Evolutionary conservation across 768 basidiomycete species (phyloP).

Genomic region (Russula sp.): DNA sequence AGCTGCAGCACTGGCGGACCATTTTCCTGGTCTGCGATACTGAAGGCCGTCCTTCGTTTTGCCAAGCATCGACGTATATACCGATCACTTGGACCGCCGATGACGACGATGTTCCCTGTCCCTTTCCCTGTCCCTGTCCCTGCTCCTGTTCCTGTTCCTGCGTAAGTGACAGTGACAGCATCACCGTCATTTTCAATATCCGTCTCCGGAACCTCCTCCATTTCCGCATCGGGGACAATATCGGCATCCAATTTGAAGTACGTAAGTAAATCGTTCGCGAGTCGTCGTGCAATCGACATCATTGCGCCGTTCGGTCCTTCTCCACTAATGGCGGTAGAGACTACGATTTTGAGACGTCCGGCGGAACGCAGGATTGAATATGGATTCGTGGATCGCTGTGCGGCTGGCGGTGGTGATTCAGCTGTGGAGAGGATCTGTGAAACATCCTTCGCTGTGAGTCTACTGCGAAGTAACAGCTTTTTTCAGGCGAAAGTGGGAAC

Average conservation of each 20-base stretch:
- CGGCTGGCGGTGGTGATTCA: background rate
- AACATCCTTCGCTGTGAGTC: background rate
- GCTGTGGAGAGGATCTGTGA: slow-evolving; percentile 10
- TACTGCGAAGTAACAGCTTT: background rate
- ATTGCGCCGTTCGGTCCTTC: slow-evolving; percentile 36
- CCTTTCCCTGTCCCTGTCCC: slow-evolving; percentile 41
- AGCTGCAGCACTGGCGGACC: slow-evolving; percentile 20
- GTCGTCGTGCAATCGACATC: slow-evolving; percentile 55
- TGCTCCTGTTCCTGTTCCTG: slow-evolving; percentile 38
- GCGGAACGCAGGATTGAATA: slow-evolving; percentile 58
- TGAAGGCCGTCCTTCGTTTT: slow-evolving; percentile 30
- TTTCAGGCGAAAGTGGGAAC: background rate
- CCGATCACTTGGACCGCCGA: slow-evolving; percentile 42
- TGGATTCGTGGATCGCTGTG: slow-evolving; percentile 36
- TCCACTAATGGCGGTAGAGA: slow-evolving; percentile 38
- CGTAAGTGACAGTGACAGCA: slow-evolving; percentile 29
- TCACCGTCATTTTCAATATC: slow-evolving; percentile 28
- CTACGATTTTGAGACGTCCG: slow-evolving; percentile 55
- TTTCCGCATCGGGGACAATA: slow-evolving; percentile 48
- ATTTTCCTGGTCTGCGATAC: slow-evolving; percentile 11
- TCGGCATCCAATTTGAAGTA: slow-evolving; percentile 71
- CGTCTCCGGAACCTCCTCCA: slow-evolving; percentile 37
- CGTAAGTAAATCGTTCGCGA: slow-evolving; percentile 63
- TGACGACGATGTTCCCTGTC: slow-evolving; percentile 61
- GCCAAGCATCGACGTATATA: slow-evolving; percentile 31